Base-by-base conservation (phyloP, 805 yeast species). In the Candida germanica region DNA sequence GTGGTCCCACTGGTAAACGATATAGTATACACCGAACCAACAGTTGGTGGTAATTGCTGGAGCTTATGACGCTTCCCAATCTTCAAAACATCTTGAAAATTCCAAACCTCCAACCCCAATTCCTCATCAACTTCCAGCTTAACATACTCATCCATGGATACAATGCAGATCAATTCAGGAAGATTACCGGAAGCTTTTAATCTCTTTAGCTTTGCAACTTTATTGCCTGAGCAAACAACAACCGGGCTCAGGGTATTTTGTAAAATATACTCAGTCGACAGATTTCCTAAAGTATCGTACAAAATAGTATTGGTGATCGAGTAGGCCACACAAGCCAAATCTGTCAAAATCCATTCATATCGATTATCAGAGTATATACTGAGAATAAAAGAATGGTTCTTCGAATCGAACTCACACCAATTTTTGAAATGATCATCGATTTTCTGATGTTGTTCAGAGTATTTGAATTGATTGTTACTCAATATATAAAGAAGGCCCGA, bases 1-100 rank as follows among this genome's bases (percentile, higher is more conserved):
- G 84, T 79, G 17, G 86, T 79, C 22, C 75, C 70, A 9, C 84
- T 80, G 26, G 73, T 61, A 38, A 69, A 67, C 3, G 66, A 60
- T 19, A 67, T 63, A 15, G 72, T 65, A 45, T 56, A 62, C 10
- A 57, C 42, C 5, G 68, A 42, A 8, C 64, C 62, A 8, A 61
- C 50, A 30, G 50, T 44, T 4, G 69, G 68, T 13, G 56, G 53
- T 12, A 54, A 42, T 27, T 49, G 51, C 1, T 35, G 33, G 13
- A 47, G 31, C 3, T 51, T 53, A 31, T 51, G 38, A 46, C 46
- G 33, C 73, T 77, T 38, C 21, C 81, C 68, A 26, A 56, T 47
- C 20, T 41, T 26, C 25, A 48, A 51, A 27, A 59, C 54, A 35
- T 54, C 56, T 6, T 44, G 35, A 19, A 69, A 51, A 43, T 66